Base-by-base conservation (phyloP, 768 basidiomycete genomes). In the Calocera viscosa region DNA sequence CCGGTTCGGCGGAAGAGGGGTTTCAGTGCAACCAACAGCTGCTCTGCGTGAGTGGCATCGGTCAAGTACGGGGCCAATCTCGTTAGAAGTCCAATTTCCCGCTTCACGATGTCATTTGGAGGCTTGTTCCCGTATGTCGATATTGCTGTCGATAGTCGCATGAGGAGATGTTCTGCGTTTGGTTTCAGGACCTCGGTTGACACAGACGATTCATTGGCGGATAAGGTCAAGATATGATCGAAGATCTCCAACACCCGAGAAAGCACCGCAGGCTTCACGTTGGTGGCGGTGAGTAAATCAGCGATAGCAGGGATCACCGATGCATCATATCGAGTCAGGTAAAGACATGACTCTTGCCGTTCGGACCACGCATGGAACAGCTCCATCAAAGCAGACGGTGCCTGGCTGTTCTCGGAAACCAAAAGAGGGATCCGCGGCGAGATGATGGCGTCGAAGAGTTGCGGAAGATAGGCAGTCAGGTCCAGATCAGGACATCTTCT, bases 341-440 rank as follows among this genome's bases (percentile, higher is more conserved):
- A 86, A 10, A 74, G 73, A n/a, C 82, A 80, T 68, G 86, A 82
- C 14, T 84, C 80, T 1, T 77, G 78, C 19, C 82, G 79, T 17
- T 79, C 74, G 0, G 90, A 84, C 89, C 94, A 94, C 5, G 82
- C 78, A 67, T 85, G 82, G 76, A 96, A 89, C 24, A 97, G 79
- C 40, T 96, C 93, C 47, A 99, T 78, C 19, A 95, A 80, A 0
- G 90, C 86, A 0, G 94, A 95, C 0, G 95, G 94, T 0, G 91
- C 82, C 74, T 97, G 95, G 0, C 89, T 91, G 72, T 94, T 98
- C 75, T 98, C 96, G 47, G 77, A 80, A 68, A 89, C 86, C 28
- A 98, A 79, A 2, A 78, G 75, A 0, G 84, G 77, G 26, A 99
- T 80, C 5, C 96, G 89, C 0, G 95, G 94, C 0, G 88, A 84